Conservation (phyloP, 1,139 yeast genomes). For the Schizosaccharomyces versatilis region DNA sequence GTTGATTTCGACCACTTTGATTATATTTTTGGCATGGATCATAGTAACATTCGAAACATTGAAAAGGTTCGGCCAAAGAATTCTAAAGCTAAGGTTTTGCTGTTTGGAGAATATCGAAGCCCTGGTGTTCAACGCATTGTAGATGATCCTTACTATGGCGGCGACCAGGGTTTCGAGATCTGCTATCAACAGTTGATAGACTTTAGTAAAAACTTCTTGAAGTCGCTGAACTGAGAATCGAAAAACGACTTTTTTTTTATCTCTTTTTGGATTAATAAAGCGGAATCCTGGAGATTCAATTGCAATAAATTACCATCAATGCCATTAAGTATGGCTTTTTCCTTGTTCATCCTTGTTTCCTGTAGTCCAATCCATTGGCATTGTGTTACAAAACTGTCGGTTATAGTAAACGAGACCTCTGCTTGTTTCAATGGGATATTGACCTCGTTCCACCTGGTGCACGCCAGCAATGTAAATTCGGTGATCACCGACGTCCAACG, state of each 20-base stretch:
- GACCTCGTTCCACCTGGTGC: not conserved
- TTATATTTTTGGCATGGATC: constrained; percentile 2
- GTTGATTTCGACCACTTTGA: constrained; percentile 1
- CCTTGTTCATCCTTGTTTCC: too few species aligned
- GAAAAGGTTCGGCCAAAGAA: not conserved
- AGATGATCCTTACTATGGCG: constrained; percentile 3
- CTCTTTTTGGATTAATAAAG: not conserved
- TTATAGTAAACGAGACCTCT: not conserved
- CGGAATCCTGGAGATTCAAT: too few species aligned
- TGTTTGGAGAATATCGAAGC: constrained; percentile 2
- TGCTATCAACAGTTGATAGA: constrained; percentile 1
- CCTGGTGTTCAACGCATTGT: not conserved
- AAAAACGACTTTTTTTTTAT: not conserved
- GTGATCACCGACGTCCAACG: not conserved
- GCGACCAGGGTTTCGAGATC: not conserved
- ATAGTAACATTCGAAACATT: not conserved
- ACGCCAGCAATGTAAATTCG: not conserved
- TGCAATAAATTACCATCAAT: too few species aligned
- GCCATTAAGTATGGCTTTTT: too few species aligned
- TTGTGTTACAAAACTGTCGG: not conserved
- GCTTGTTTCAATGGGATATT: not conserved
- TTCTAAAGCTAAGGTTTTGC: not conserved
- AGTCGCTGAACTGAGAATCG: not conserved
- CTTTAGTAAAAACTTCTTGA: not conserved
- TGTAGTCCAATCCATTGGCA: not conserved